Conservation (phyloP, 106 monocot genomes). For the Allium sativum region DNA sequence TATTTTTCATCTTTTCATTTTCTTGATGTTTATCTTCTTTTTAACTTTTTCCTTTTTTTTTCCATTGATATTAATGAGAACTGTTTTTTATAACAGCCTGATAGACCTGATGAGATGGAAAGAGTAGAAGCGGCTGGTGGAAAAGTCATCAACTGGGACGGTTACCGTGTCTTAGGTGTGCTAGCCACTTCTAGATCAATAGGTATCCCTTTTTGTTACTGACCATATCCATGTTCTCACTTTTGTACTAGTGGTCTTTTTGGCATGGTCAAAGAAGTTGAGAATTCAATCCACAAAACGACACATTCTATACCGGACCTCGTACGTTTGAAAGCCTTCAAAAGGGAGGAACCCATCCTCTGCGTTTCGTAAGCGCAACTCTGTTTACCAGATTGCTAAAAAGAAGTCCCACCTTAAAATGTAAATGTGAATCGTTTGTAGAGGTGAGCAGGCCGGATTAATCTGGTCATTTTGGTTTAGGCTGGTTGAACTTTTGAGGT, state of each 20-base stretch:
- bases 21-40: too few relatives aligned
- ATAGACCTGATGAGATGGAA: slow-evolving; percentile 46
- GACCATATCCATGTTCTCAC: not conserved
- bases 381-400: too few relatives aligned
- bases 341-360: not conserved
- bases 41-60: not conserved
- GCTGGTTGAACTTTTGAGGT: too few relatives aligned
- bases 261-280: too few relatives aligned
- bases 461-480: too few relatives aligned
- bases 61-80: slow-evolving; percentile 1
- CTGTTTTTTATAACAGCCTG: slow-evolving; percentile 27
- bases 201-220: slow-evolving; percentile 15
- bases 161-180: slow-evolving; percentile 49
- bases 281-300: not conserved
- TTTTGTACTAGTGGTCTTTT: not conserved
- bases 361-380: not conserved
- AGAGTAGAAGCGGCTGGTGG: slow-evolving; percentile 58
- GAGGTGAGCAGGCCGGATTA: too few relatives aligned
- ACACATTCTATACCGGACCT: too few relatives aligned
- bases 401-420: too few relatives aligned
- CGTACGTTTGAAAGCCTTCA: not conserved
- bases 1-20: not conserved
- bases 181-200: slow-evolving; percentile 54
- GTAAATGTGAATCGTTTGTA: too few relatives aligned
- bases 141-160: slow-evolving; percentile 48